Evolutionary conservation across 2,329 filamentous ascomycete species (phyloP).

Genomic region (Alternaria hordeiaustralica): DNA sequence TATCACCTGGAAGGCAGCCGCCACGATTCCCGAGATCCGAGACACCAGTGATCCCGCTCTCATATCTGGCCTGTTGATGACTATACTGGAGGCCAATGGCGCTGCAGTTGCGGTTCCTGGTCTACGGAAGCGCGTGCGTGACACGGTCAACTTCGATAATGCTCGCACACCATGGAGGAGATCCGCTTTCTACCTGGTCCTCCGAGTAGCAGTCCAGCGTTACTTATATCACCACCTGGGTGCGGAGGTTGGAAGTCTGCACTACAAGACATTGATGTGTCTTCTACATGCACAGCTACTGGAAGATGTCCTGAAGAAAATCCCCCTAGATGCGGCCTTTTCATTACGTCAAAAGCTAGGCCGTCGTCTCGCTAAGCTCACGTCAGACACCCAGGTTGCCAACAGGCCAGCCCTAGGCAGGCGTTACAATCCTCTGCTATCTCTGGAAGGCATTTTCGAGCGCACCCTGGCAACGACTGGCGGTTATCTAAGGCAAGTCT

Average conservation of each 20-base stretch:
- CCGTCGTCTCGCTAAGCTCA: constrained; percentile 65
- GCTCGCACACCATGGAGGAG: constrained; percentile 66
- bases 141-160: constrained; percentile 64
- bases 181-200: constrained; percentile 66
- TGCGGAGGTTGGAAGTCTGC: constrained; percentile 51
- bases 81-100: constrained; percentile 64
- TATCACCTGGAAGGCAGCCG: constrained; percentile 59
- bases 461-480: constrained; percentile 17
- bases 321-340: constrained; percentile 47
- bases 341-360: constrained; percentile 61
- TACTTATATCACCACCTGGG: constrained; percentile 55
- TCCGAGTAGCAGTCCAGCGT: constrained; percentile 65
- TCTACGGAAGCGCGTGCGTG: constrained; percentile 65
- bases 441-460: constrained; percentile 19
- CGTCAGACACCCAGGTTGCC: constrained; percentile 45
- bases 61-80: constrained; percentile 66
- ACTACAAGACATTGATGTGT: constrained; percentile 67
- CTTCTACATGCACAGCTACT: constrained; percentile 57
- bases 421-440: not conserved
- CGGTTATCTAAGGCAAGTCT: constrained; percentile 25
- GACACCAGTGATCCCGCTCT: constrained; percentile 65
- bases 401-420: not conserved
- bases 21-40: constrained; percentile 59
- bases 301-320: constrained; percentile 40
- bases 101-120: constrained; percentile 39